Conservation (phyloP, 768 basidiomycete genomes). For the Auricularia sp. region DNA sequence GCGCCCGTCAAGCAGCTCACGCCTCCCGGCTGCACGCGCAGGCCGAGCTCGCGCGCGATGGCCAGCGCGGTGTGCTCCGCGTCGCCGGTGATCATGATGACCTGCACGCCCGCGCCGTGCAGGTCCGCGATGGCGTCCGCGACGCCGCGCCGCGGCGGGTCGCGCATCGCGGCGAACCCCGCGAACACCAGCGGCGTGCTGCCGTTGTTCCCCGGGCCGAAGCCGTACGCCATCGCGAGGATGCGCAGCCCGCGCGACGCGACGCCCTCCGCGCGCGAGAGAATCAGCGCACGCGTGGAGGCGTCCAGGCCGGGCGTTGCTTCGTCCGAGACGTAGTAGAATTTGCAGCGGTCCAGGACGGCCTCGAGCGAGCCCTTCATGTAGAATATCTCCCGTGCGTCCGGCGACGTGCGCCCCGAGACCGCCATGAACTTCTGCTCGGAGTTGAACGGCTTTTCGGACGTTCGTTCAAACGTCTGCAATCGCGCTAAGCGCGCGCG, state of each 20-base stretch:
- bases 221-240: constrained; percentile 87
- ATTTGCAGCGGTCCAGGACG: constrained; percentile 76
- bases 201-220: constrained; percentile 34
- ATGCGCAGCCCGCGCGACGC: constrained; percentile 75
- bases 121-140: constrained; percentile 76
- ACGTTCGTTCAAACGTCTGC: constrained; percentile 59
- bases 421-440: constrained; percentile 93
- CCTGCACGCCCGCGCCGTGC: constrained; percentile 79
- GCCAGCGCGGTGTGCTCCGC: constrained; percentile 83
- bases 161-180: constrained; percentile 91
- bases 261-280: constrained; percentile 57
- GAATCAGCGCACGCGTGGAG: constrained; percentile 56
- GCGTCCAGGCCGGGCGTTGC: constrained; percentile 74
- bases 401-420: constrained; percentile 40
- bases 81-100: constrained; percentile 99
- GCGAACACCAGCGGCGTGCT: constrained; percentile 59
- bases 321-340: constrained; percentile 83
- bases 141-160: constrained; percentile 91
- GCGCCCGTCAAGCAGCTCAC: constrained; percentile 58
- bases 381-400: constrained; percentile 68
- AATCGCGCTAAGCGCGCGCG: neutral
- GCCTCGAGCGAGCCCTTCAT: constrained; percentile 89
- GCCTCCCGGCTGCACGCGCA: constrained; percentile 45
- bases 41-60: constrained; percentile 78
- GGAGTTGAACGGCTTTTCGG: constrained; percentile 85